Evolutionary conservation across 2,329 filamentous ascomycete genomes (phyloP), one percentile per base, ranked within the genome.

Genomic region (Hypoxylon sp.): DNA sequence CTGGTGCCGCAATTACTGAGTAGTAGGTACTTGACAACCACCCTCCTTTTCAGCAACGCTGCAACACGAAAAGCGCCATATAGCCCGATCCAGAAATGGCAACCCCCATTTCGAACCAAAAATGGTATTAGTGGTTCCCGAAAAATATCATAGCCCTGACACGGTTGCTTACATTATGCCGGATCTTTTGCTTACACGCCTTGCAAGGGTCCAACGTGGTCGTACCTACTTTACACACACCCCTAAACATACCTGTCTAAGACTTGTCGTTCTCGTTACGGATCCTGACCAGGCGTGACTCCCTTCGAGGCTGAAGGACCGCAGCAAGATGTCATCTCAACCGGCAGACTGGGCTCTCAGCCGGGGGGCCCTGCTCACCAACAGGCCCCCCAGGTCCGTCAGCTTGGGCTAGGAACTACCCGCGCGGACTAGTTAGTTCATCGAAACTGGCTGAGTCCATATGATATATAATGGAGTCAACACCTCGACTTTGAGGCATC

Each of bases 401-500:
- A 63, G 51, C 50, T 65, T 62, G 46, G 60, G 46, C 55, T 63
- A 60, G 63, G 60, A 61, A 49, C 55, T 6, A 34, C 17, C 59
- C 51, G 62, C 51, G 62, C 49, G 58, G 51, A 45, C 61, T 53
- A 66, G 46, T n/a, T 32, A 57, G 32, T 38, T 50, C 50, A 50
- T 49, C 19, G 17, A 43, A 19, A 17, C 9, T 46, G 65, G 68
- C 61, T 62, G 28, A 60, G 57, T 56, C 28, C 19, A 38, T 68
- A 64, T 63, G 60, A n/a, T n/a, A n/a, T n/a, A n/a, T n/a, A n/a
- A n/a, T n/a, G n/a, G n/a, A n/a, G n/a, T n/a, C n/a, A n/a, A n/a
- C n/a, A n/a, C n/a, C n/a, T 73, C 67, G 55, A 53, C 28, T 43
- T 67, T 70, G 52, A 70, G 68, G 68, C 60, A 66, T 59, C 32